Evolutionary conservation across 257 asterid species (phyloP).

Genomic region (Jaltomata sinuosa): DNA sequence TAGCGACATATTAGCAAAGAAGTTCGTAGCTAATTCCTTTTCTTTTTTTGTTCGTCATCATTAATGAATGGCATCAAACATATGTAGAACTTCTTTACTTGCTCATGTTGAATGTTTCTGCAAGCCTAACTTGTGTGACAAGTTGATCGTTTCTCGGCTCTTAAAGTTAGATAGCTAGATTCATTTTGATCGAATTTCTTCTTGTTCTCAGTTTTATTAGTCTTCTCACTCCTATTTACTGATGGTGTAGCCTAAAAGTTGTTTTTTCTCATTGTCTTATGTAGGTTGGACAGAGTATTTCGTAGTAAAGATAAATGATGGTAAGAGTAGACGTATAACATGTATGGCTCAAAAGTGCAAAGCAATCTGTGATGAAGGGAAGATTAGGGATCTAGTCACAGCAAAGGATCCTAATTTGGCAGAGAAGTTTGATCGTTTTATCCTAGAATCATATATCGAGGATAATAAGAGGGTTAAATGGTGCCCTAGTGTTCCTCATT

Average conservation of each 20-base stretch:
- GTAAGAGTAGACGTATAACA: slow-evolving; percentile 36
- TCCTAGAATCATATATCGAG: slow-evolving; percentile 53
- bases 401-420: slow-evolving; percentile 30
- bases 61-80: not conserved
- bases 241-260: not conserved
- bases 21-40: not conserved
- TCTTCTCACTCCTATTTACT: not conserved
- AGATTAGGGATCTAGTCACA: slow-evolving; percentile 30
- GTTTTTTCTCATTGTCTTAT: not conserved
- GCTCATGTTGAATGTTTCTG: not conserved
- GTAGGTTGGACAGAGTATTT: slow-evolving; percentile 60
- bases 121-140: not conserved
- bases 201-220: not conserved
- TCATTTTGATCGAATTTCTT: not conserved
- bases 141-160: not conserved
- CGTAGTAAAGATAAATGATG: slow-evolving; percentile 43
- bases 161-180: not conserved
- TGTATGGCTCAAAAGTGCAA: slow-evolving; percentile 59
- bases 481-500: slow-evolving; percentile 62
- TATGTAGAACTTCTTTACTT: not conserved
- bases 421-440: slow-evolving; percentile 43
- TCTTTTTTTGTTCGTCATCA: not conserved
- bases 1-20: too few relatives aligned
- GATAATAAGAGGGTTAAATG: slow-evolving; percentile 51
- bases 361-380: slow-evolving; percentile 50